A percentile compares a stretch with the other conserved stretches of the same genome.
Evolutionary conservation across 352 stramenopile genomes (phyloP).

Genomic region (Phytophthora sojae): DNA sequence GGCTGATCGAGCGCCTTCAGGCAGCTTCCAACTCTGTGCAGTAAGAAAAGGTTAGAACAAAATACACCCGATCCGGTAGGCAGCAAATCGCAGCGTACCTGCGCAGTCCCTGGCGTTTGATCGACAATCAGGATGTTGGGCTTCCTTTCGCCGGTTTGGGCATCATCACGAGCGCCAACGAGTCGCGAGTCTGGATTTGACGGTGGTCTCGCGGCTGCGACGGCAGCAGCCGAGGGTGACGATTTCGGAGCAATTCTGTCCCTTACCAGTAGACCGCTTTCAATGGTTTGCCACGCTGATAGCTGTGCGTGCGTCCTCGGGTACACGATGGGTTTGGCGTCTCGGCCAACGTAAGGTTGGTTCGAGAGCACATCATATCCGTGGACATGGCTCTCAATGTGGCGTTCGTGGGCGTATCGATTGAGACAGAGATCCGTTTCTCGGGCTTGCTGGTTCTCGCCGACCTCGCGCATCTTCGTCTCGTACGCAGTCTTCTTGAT

Average conservation of each 20-base stretch:
- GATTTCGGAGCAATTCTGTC: slow-evolving; percentile 39
- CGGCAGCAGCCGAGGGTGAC: not conserved
- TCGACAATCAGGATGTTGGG: slow-evolving; percentile 47
- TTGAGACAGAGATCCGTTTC: slow-evolving; percentile 66
- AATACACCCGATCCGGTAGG: no score
- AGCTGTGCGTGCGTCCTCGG: slow-evolving; percentile 56
- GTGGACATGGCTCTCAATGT: slow-evolving; percentile 61
- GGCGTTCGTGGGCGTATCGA: slow-evolving; percentile 66
- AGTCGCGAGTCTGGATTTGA: slow-evolving; percentile 4
- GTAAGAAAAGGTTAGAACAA: not conserved
- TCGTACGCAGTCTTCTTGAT: slow-evolving; percentile 72
- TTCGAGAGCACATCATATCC: slow-evolving; percentile 77
- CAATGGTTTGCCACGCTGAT: slow-evolving; percentile 56
- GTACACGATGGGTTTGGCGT: slow-evolving; percentile 53
- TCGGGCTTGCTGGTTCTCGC: slow-evolving; percentile 45
- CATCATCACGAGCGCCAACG: not conserved
- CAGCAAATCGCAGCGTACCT: slow-evolving; percentile 6
- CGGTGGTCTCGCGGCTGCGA: slow-evolving; percentile 1
- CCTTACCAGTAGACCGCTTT: slow-evolving; percentile 42
- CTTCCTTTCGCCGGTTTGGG: slow-evolving; percentile 12
- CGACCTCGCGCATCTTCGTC: slow-evolving; percentile 51
- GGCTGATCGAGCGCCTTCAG: slow-evolving; percentile 3
- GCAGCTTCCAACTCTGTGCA: slow-evolving; percentile 10
- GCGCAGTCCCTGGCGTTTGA: not conserved
- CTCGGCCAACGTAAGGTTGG: slow-evolving; percentile 54